Base-by-base conservation (phyloP, 2,329 filamentous ascomycete genomes). In the Fusarium foetens region DNA sequence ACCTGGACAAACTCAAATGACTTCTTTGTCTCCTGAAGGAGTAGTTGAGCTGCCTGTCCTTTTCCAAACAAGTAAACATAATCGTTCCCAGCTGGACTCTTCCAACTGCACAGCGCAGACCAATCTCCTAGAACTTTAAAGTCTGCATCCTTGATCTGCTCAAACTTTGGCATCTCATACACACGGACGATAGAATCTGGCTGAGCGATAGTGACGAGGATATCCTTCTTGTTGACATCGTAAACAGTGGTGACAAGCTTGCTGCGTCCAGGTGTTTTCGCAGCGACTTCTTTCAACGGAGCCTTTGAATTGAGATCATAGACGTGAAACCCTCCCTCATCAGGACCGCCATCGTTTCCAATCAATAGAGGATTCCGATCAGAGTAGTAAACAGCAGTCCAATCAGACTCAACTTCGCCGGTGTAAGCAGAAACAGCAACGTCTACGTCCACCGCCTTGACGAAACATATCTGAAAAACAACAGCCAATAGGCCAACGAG, bases 51-150 rank as follows among this genome's bases (percentile, higher is more conserved):
- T 3, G 76, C 81, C 42, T 82, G 73, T 1, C 70, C 76, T 72
- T 86, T 86, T 9, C 84, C 84, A 61, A 86, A 85, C 16, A 86
- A 71, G 66, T 81, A 86, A 8, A 86, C 55, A 62, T 86, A 86
- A 38, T 83, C 78, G 45, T 84, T 82, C 4, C 80, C 81, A 23
- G 80, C 83, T 23, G 72, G 73, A 58, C 81, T 84, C 68, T 79
- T 83, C 84, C 83, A 86, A 14, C 79, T 76, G 71, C 85, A 86
- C 9, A 86, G 70, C 2, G 84, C 81, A 19, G 84, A 85, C 83
- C 84, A 86, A 68, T 86, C 84, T 0, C 85, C 84, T 19, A 85
- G 75, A 4, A 81, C 76, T 29, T 77, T 81, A 16, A 79, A 76
- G 41, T 78, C 68, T 7, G 81, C 80, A 9, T 75, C 73, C 10